These are phyloP conservation scores for Amphirosellinia nigrospora DNA, from an alignment of 495 filamentous ascomycete species.

Conservation along the genomic window DNA sequence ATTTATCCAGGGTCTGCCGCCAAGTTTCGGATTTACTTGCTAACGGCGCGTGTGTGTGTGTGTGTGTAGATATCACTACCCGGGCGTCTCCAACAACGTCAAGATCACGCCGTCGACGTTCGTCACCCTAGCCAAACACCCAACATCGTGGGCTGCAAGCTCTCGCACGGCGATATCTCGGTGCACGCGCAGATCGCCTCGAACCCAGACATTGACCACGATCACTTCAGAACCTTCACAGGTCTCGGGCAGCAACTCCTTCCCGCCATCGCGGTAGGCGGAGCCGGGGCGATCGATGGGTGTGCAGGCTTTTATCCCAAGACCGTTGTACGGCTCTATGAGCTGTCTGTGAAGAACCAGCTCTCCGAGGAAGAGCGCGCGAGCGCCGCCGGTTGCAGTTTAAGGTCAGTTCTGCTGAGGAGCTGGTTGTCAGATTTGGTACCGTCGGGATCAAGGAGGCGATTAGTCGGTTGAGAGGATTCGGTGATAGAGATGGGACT, in stretches of 20 bases:
- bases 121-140: conserved; percentile 57
- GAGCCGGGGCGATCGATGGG: conserved; percentile 68
- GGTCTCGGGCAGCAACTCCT: conserved; percentile 71
- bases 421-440: conserved; percentile 62
- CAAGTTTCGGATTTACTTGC: neutral
- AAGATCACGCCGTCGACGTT: conserved; percentile 61
- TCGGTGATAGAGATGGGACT: conserved; percentile 62
- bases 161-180: conserved; percentile 69
- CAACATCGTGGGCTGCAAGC: conserved; percentile 72
- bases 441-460: conserved; percentile 70
- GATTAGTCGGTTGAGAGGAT: conserved; percentile 55
- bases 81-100: conserved; percentile 67
- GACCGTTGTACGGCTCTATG: conserved; percentile 61
- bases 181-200: conserved; percentile 64
- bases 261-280: conserved; percentile 63
- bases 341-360: conserved; percentile 48
- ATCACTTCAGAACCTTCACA: conserved; percentile 64
- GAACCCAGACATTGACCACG: conserved; percentile 54
- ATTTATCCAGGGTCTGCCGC: neutral
- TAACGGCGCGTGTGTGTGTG: neutral
- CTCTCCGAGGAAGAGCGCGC: conserved; percentile 32
- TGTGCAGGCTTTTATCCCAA: conserved; percentile 67
- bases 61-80: conserved; percentile 64
- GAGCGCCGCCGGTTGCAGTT: conserved; percentile 62
- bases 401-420: conserved; percentile 61